These are phyloP conservation scores for Cyberlindnera petersonii DNA, from an alignment of 805 yeast species.

Conservation along the genomic window DNA sequence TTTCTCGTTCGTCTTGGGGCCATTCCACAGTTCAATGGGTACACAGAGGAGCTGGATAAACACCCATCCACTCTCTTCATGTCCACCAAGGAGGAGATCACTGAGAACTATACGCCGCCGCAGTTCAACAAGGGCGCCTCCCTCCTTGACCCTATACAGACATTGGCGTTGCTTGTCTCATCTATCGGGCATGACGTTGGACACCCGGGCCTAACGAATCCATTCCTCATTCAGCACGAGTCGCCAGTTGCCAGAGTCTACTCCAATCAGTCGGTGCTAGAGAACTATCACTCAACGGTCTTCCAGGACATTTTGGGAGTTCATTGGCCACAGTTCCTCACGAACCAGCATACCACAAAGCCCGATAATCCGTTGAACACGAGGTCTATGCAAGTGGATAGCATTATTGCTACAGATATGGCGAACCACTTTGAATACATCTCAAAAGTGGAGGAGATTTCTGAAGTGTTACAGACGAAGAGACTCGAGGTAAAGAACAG, in stretches of 20 bases:
- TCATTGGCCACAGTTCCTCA: constrained; percentile 45
- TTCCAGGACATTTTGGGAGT: constrained; percentile 48
- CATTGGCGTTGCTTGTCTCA: constrained; percentile 63
- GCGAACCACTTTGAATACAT: constrained; percentile 77
- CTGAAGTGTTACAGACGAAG: constrained; percentile 16
- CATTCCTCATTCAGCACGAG: constrained; percentile 52
- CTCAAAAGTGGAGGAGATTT: constrained; percentile 41
- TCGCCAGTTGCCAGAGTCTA: constrained; percentile 64
- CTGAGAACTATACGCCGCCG: background rate
- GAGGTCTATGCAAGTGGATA: constrained; percentile 30
- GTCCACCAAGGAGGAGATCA: background rate
- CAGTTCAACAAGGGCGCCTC: constrained; percentile 14
- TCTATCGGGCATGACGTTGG: constrained; percentile 95
- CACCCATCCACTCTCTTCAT: constrained; percentile 19
- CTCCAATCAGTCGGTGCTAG: constrained; percentile 68
- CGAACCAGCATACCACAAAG: constrained; percentile 14
- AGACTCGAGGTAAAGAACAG: constrained; percentile 15
- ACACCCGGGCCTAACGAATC: constrained; percentile 94
- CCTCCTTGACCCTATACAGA: constrained; percentile 37
- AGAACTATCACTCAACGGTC: constrained; percentile 72
- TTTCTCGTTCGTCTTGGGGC: constrained; percentile 38
- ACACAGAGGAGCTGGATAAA: constrained; percentile 12
- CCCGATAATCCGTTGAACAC: constrained; percentile 23
- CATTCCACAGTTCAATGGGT: constrained; percentile 23
- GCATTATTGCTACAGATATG: constrained; percentile 89